Conservation (phyloP, 1,139 yeast genomes). For the Yamadazyma aaseri region DNA sequence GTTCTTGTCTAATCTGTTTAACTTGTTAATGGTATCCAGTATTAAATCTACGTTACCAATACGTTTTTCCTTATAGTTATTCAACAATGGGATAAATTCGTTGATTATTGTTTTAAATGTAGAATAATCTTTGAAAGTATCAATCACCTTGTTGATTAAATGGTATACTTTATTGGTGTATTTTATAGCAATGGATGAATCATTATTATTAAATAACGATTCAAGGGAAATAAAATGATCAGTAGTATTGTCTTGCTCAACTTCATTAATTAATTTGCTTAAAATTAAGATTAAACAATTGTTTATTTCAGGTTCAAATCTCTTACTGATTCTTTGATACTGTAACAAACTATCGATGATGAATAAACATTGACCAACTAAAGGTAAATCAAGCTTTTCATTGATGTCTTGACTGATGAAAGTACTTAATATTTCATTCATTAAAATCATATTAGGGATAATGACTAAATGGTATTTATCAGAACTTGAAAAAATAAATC, state of each 20-base stretch:
- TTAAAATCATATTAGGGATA: constrained; percentile 75
- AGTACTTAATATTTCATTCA: constrained; percentile 61
- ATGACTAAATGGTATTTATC: constrained; percentile 92
- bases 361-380: constrained; percentile 48
- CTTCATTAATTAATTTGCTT: constrained; percentile 1
- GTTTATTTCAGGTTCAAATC: constrained; percentile 78
- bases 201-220: constrained; percentile 19
- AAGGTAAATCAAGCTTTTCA: constrained; percentile 18
- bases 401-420: constrained; percentile 36
- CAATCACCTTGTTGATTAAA: constrained; percentile 28
- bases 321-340: constrained; percentile 77
- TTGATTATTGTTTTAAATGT: constrained; percentile 59
- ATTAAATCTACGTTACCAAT: constrained; percentile 6
- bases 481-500: constrained; percentile 83
- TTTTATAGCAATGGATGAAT: constrained; percentile 22
- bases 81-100: constrained; percentile 22
- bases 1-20: constrained; percentile 42
- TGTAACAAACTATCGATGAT: constrained; percentile 62
- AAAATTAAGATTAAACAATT: constrained; percentile 27
- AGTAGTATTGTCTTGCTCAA: constrained; percentile 1
- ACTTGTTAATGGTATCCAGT: constrained; percentile 39
- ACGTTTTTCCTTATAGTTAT: constrained; percentile 5
- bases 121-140: constrained; percentile 63
- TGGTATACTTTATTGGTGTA: constrained; percentile 27
- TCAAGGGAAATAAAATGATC: constrained; percentile 13